Conservation (phyloP, 2,329 filamentous ascomycete genomes). For the Dothidotthia symphoricarpi region DNA sequence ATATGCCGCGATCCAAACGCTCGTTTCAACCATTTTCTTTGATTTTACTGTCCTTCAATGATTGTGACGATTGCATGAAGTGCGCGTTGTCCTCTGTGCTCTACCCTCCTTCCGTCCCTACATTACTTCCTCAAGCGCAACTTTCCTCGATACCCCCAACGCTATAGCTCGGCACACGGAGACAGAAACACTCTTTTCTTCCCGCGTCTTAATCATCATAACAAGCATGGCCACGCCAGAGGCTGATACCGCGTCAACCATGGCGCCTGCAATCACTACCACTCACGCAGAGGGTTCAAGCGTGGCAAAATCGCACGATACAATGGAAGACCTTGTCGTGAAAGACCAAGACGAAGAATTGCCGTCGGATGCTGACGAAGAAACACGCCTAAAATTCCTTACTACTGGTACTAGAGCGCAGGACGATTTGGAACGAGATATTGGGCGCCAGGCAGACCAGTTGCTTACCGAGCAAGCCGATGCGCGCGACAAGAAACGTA, state of each 20-base stretch:
- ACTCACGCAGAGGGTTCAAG: conserved; percentile 8
- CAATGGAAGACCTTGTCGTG: conserved; percentile 8
- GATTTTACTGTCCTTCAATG: too few species aligned
- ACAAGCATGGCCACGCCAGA: conserved; percentile 4
- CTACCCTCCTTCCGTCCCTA: too few species aligned
- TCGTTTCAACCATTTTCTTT: too few species aligned
- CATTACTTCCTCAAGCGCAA: too few species aligned
- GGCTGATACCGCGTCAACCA: conserved; percentile 7
- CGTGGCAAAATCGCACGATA: conserved; percentile 6
- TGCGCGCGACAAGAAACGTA: conserved; percentile 61
- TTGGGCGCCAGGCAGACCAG: conserved; percentile 64
- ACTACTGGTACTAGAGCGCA: conserved; percentile 65
- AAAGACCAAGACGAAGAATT: conserved; percentile 18
- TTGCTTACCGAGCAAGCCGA: conserved; percentile 62
- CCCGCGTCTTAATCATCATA: too few species aligned
- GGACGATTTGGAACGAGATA: conserved; percentile 86
- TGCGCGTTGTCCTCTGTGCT: too few species aligned
- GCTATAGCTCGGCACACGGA: too few species aligned
- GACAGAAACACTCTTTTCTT: too few species aligned
- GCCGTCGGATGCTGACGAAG: conserved; percentile 41
- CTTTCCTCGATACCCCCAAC: too few species aligned
- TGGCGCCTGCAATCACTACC: conserved; percentile 10
- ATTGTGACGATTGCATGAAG: too few species aligned
- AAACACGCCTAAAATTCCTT: conserved; percentile 41
- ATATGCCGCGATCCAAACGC: too few species aligned